Conservation (phyloP, 1,284 basidiomycete genomes). For the Malassezia nana region DNA sequence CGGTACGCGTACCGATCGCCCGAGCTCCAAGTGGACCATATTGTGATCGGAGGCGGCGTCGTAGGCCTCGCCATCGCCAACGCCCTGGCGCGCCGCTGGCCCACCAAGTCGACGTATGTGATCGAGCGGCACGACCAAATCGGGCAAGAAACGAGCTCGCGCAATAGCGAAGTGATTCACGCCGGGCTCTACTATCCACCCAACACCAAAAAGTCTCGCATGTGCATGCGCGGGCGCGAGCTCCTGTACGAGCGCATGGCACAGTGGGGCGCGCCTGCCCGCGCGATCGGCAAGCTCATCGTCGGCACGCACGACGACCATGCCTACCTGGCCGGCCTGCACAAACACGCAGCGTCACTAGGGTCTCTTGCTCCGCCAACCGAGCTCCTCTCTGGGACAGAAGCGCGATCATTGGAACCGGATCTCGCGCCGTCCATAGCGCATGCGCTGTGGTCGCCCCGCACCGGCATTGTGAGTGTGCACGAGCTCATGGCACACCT, state of each 20-base stretch:
- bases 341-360: slow-evolving; percentile 24
- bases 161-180: slow-evolving; percentile 93
- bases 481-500: slow-evolving; percentile 67
- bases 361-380: slow-evolving; percentile 48
- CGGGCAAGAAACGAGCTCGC: slow-evolving; percentile 53
- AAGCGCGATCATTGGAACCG: slow-evolving; percentile 69
- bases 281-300: slow-evolving; percentile 64
- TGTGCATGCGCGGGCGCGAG: slow-evolving; percentile 77
- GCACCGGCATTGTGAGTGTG: slow-evolving; percentile 84
- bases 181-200: slow-evolving; percentile 65
- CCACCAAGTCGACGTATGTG: slow-evolving; percentile 66
- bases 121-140: slow-evolving; percentile 63
- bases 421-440: slow-evolving; percentile 63
- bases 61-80: slow-evolving; percentile 80
- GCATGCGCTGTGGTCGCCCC: slow-evolving; percentile 67
- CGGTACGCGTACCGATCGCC: slow-evolving; percentile 51
- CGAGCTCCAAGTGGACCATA: slow-evolving; percentile 68
- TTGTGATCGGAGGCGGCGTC: slow-evolving; percentile 85
- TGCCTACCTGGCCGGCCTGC: slow-evolving; percentile 27
- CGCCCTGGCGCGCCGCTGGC: slow-evolving; percentile 61
- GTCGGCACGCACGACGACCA: slow-evolving; percentile 38
- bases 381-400: slow-evolving; percentile 62
- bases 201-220: slow-evolving; percentile 70
- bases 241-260: slow-evolving; percentile 65
- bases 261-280: slow-evolving; percentile 55